Percentiles rank a stretch among this genome's conserved stretches.
Conservation (phyloP, 352 stramenopile species). For the Globisporangium parvum region DNA sequence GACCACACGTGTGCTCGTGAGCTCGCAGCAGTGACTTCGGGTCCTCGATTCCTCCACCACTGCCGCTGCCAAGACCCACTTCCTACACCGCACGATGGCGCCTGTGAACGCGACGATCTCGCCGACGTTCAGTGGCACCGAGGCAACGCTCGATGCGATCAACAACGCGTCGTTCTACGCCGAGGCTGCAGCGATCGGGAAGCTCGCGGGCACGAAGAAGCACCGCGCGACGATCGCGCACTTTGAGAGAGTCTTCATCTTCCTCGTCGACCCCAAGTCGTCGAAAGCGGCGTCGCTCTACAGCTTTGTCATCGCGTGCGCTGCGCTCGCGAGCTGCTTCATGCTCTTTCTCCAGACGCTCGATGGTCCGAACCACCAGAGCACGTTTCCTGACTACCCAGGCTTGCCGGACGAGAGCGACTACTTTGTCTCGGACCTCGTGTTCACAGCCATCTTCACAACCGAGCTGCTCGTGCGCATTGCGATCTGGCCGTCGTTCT, state of each 20-base stretch:
- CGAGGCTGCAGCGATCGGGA: constrained; percentile 27
- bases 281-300: constrained; percentile 58
- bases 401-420: constrained; percentile 33
- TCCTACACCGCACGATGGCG: background rate
- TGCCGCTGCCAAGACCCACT: too few relatives aligned
- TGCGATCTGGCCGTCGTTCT: constrained; percentile 69
- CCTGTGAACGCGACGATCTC: constrained; percentile 38
- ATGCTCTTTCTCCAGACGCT: constrained; percentile 73
- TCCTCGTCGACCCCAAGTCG: constrained; percentile 69
- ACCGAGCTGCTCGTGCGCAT: constrained; percentile 60
- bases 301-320: constrained; percentile 64
- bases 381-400: constrained; percentile 57
- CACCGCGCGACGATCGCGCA: constrained; percentile 38
- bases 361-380: constrained; percentile 66
- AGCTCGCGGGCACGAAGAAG: constrained; percentile 14
- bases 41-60: too few relatives aligned
- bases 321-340: constrained; percentile 63
- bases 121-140: constrained; percentile 51
- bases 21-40: too few relatives aligned
- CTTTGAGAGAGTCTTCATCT: constrained; percentile 61
- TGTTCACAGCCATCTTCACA: constrained; percentile 74
- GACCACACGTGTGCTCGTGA: too few relatives aligned
- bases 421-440: constrained; percentile 58
- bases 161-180: constrained; percentile 47
- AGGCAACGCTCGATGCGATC: constrained; percentile 47